Evolutionary conservation across 2,329 filamentous ascomycete species (phyloP).

Genomic region (Pseudogymnoascus sp.): DNA sequence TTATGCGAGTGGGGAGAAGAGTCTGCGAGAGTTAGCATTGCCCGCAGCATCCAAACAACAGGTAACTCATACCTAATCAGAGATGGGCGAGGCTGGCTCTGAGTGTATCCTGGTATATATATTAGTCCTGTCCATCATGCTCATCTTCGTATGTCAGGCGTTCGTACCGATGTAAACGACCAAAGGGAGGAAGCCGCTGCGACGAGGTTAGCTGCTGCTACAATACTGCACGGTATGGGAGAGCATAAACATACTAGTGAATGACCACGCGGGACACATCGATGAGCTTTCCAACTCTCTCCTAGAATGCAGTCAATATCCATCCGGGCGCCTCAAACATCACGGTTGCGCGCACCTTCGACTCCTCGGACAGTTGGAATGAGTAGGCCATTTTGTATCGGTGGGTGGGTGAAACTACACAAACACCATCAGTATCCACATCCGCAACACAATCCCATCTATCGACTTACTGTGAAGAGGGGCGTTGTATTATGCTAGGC

Average conservation of each 20-base stretch:
- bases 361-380: constrained; percentile 76
- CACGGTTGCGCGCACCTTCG: constrained; percentile 58
- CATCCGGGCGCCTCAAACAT: constrained; percentile 1
- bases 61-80: constrained; percentile 54
- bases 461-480: background rate
- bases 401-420: constrained; percentile 10
- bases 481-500: background rate
- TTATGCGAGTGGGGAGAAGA: constrained; percentile 58
- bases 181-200: constrained; percentile 87
- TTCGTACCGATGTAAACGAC: constrained; percentile 87
- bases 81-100: constrained; percentile 83
- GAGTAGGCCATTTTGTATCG: constrained; percentile 15
- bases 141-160: constrained; percentile 17
- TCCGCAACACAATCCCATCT: background rate
- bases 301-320: constrained; percentile 43
- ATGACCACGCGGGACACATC: constrained; percentile 88
- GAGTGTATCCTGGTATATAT: constrained; percentile 65
- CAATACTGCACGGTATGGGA: background rate
- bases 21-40: constrained; percentile 31
- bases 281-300: constrained; percentile 95
- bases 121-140: constrained; percentile 8
- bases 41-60: background rate
- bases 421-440: constrained; percentile 10
- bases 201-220: constrained; percentile 28
- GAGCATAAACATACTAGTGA: constrained; percentile 68